Conservation (phyloP, 2,329 filamentous ascomycete species). For the Clonostachys byssicola region DNA sequence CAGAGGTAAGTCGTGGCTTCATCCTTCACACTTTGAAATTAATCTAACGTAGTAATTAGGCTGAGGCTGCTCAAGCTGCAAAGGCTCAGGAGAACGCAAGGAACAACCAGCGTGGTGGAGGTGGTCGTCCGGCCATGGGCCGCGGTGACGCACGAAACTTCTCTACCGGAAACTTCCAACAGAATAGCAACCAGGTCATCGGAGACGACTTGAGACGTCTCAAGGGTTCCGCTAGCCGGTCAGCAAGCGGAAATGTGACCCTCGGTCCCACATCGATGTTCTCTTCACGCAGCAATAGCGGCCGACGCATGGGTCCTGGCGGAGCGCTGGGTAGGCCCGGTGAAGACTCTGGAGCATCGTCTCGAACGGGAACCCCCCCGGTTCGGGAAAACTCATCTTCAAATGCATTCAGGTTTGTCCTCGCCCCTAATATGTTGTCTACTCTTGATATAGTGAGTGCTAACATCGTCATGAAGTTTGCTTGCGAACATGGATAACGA, state of each 20-base stretch:
- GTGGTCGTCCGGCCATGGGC: slow-evolving; percentile 67
- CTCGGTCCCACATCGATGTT: slow-evolving; percentile 87
- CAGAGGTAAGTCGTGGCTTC: slow-evolving; percentile 46
- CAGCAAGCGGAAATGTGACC: slow-evolving; percentile 58
- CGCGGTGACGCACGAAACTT: slow-evolving; percentile 87
- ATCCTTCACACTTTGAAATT: too few relatives aligned
- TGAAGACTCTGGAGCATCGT: slow-evolving; percentile 84
- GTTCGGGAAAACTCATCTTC: slow-evolving; percentile 56
- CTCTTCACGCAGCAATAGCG: slow-evolving; percentile 85
- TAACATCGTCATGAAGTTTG: slow-evolving; percentile 31
- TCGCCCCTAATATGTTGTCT: neutral
- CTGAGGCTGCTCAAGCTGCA: slow-evolving; percentile 71
- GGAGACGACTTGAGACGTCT: slow-evolving; percentile 90
- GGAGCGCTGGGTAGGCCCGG: slow-evolving; percentile 67
- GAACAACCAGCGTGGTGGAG: slow-evolving; percentile 60
- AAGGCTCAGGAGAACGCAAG: slow-evolving; percentile 73
- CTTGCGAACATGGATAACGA: slow-evolving; percentile 59
- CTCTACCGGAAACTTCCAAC: slow-evolving; percentile 66
- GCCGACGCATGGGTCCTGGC: slow-evolving; percentile 73
- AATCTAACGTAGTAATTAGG: slow-evolving; percentile 22
- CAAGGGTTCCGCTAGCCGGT: slow-evolving; percentile 56
- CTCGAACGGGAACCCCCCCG: slow-evolving; percentile 84
- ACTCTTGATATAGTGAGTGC: neutral
- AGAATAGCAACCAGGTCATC: slow-evolving; percentile 79
- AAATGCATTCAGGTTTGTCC: slow-evolving; percentile 88